Evolutionary conservation across 2,329 filamentous ascomycete genomes (phyloP).

Genomic region (Leptoxyphium fumago): DNA sequence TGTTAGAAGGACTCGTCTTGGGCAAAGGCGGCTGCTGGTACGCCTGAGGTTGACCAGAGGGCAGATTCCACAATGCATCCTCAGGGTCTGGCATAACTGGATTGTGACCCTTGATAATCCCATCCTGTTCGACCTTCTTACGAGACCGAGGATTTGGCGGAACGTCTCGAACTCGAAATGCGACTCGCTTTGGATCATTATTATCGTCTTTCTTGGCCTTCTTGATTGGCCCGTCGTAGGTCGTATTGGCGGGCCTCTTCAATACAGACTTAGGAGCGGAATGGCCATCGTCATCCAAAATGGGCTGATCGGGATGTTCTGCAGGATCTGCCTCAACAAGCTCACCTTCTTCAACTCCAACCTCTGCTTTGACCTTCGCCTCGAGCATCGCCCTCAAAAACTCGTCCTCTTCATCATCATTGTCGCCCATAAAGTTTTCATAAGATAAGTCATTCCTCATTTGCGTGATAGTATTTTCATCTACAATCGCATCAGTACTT

Average conservation of each 20-base stretch:
- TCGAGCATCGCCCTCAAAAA: constrained; percentile 20
- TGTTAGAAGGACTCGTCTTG: no score
- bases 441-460: constrained; percentile 23
- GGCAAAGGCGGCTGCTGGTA: constrained; percentile 11
- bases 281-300: neutral
- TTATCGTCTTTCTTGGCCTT: constrained; percentile 2
- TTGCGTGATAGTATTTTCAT: constrained; percentile 45
- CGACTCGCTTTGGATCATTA: constrained; percentile 6
- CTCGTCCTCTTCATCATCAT: constrained; percentile 28
- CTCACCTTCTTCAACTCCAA: neutral
- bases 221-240: neutral
- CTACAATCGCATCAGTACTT: constrained; percentile 36
- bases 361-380: constrained; percentile 7
- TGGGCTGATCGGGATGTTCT: neutral
- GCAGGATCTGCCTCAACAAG: neutral
- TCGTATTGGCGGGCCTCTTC: neutral
- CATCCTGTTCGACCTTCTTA: constrained; percentile 4
- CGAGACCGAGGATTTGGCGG: constrained; percentile 3
- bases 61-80: neutral
- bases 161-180: constrained; percentile 14
- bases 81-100: neutral
- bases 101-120: neutral
- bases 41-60: constrained; percentile 11
- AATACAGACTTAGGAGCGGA: neutral
- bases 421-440: constrained; percentile 16